Evolutionary conservation across 192 early-diverging fungal species (phyloP), one percentile per base, ranked within the genome.

Genomic region (Coemansia sp.): DNA sequence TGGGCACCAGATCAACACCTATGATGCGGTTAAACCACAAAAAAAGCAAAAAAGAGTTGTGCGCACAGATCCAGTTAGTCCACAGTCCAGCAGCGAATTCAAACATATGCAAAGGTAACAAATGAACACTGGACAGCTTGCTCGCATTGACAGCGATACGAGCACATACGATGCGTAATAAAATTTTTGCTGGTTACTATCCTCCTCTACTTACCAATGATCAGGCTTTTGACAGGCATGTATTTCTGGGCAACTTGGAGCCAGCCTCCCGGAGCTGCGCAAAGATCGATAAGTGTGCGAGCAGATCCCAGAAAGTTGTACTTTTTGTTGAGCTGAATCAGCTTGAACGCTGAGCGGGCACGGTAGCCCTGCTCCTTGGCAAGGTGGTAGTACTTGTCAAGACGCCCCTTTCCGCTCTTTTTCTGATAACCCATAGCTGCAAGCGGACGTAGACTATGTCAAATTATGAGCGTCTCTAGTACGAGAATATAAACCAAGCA

Each of bases 381-480:
- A 87, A 99, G 89, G 76, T 99, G 92, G 85, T 97, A 99, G 89
- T 95, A 98, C 87, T 98, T 97, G 86, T 99, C 97, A 84, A 99
- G 89, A 83, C 97, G 93, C 38, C 96, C 96, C 87, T 90, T 91
- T 63, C 85, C 89, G 69, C 87, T 76, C 74, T 89, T 88, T 71
- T 89, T 90, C 66, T 80, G 77, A 33, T 66, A 72, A 17, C 84
- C 84, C 84, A 85, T 85, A 20, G 30, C 55, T 11, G 4, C n/a
- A 32, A 58, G 33, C 59, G 20, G 42, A 45, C 20, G 45, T 25
- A 60, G 4, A n/a, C 5, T 36, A 11, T 17, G 11, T 17, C 32
- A 5, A 58, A 58, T 10, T 20, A 50, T 58, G 16, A 58, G 30
- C 17, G n/a, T 18, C 16, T 8, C 5, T 5, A 17, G 17, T 38